A percentile compares a stretch with the other conserved stretches of the same genome.
phyloP scores from a whole-genome alignment of 345 rosid genomes.

The Corchorus olitorius region DNA sequence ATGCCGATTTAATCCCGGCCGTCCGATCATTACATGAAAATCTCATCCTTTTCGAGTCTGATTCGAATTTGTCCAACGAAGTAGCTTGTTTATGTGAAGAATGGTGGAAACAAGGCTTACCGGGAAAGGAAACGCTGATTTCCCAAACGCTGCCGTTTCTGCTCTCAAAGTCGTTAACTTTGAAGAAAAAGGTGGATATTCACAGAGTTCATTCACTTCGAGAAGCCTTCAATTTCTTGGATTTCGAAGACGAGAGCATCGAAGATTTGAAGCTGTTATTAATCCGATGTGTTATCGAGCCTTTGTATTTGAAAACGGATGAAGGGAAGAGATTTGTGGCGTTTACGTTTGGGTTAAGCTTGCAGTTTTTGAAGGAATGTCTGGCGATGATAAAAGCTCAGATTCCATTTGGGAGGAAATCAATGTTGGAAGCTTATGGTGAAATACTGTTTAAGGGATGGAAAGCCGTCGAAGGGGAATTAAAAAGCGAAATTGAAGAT shows the following conservation, averaged over 20 bases:
- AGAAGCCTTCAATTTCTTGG: slow-evolving; percentile 73
- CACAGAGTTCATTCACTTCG: slow-evolving; percentile 73
- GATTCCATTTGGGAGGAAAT: slow-evolving; percentile 83
- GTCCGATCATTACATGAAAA: slow-evolving; percentile 67
- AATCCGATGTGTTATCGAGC: slow-evolving; percentile 78
- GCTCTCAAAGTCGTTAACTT: slow-evolving; percentile 69
- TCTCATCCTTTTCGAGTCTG: slow-evolving; percentile 69
- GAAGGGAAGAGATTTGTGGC: slow-evolving; percentile 81
- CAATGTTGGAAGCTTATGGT: slow-evolving; percentile 87
- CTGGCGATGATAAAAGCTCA: slow-evolving; percentile 85
- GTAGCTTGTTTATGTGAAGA: slow-evolving; percentile 71
- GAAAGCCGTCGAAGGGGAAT: slow-evolving; percentile 61
- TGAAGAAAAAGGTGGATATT: slow-evolving; percentile 85
- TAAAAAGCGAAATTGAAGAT: slow-evolving; percentile 69
- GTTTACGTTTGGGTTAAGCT: slow-evolving; percentile 72
- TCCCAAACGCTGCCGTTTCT: slow-evolving; percentile 81
- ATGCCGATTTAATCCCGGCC: slow-evolving; percentile 54
- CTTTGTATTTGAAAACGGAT: slow-evolving; percentile 73
- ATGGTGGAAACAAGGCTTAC: slow-evolving; percentile 75
- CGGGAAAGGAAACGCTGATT: slow-evolving; percentile 61
- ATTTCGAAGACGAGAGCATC: slow-evolving; percentile 86
- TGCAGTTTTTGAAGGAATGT: slow-evolving; percentile 71
- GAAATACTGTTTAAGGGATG: slow-evolving; percentile 77
- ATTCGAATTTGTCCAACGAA: slow-evolving; percentile 56
- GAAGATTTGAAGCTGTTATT: slow-evolving; percentile 76